Evolutionary conservation across 768 basidiomycete species (phyloP).

Genomic region (Ramaria sp.): DNA sequence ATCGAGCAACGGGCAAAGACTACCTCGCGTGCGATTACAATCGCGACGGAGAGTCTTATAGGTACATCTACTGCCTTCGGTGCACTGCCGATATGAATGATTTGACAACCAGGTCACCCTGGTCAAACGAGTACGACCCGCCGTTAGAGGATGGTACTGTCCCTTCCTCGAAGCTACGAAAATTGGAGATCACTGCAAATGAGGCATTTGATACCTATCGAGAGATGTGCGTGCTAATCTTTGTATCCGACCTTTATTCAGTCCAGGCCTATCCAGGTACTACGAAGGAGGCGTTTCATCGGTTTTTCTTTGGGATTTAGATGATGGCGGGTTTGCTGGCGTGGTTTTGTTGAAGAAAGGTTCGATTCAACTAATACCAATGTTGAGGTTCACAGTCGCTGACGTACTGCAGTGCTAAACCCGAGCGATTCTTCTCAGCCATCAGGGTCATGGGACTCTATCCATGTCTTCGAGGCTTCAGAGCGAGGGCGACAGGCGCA

Average conservation of each 20-base stretch:
- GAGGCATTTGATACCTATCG: slow-evolving; percentile 97
- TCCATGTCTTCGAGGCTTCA: slow-evolving; percentile 94
- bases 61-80: slow-evolving; percentile 37
- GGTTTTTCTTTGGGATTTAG: slow-evolving; percentile 96
- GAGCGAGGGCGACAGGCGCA: slow-evolving; percentile 88
- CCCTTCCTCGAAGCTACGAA: slow-evolving; percentile 76
- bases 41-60: slow-evolving; percentile 81
- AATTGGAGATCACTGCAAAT: slow-evolving; percentile 87
- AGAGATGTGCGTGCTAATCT: slow-evolving; percentile 55
- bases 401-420: slow-evolving; percentile 42
- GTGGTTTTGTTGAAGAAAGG: slow-evolving; percentile 95
- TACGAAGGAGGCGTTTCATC: slow-evolving; percentile 97
- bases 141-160: slow-evolving; percentile 81
- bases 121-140: slow-evolving; percentile 96
- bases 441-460: slow-evolving; percentile 92
- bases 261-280: slow-evolving; percentile 44
- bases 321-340: slow-evolving; percentile 93
- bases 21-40: slow-evolving; percentile 94
- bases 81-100: slow-evolving; percentile 8
- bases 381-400: background rate
- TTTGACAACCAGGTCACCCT: slow-evolving; percentile 65
- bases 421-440: slow-evolving; percentile 47
- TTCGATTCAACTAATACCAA: slow-evolving; percentile 22
- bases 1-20: slow-evolving; percentile 73
- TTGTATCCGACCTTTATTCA: background rate